Conservation (phyloP, 1,284 basidiomycete genomes). For the Polyporus tsugae region DNA sequence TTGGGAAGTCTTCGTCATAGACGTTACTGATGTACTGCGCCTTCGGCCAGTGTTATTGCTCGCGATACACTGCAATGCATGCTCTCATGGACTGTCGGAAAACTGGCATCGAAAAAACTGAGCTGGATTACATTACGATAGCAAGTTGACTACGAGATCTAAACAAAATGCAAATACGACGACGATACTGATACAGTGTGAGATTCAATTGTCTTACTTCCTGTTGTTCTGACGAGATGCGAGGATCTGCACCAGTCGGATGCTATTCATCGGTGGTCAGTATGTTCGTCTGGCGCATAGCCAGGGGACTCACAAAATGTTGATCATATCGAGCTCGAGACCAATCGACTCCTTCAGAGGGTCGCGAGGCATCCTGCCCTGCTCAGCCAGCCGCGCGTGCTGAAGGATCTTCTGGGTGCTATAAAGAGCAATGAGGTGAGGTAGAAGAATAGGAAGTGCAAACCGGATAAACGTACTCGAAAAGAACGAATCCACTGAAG, state of each 20-base stretch:
- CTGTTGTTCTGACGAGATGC: constrained; percentile 65
- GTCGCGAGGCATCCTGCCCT: constrained; percentile 74
- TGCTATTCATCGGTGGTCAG: constrained; percentile 47
- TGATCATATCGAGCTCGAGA: constrained; percentile 89
- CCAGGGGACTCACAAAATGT: constrained; percentile 71
- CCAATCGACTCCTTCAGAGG: constrained; percentile 83
- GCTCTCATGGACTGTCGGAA: not conserved
- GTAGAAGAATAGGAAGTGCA: not conserved
- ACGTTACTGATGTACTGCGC: constrained; percentile 3
- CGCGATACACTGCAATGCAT: constrained; percentile 2
- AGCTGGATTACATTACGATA: constrained; percentile 8
- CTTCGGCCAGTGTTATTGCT: not conserved
- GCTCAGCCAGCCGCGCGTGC: constrained; percentile 78
- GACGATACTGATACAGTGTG: not conserved
- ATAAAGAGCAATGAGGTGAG: not conserved
- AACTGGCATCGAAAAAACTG: not conserved
- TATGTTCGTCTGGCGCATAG: not conserved
- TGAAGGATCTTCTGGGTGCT: constrained; percentile 86
- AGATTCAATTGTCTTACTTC: constrained; percentile 42
- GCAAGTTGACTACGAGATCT: not conserved
- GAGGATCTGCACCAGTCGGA: constrained; percentile 87
- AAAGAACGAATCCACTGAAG: constrained; percentile 88
- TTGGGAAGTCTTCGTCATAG: constrained; percentile 57
- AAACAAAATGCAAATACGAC: not conserved
- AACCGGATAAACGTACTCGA: constrained; percentile 60